Evolutionary conservation across 208 protist species (phyloP).

Genomic region (Leishmania tarentolae): DNA sequence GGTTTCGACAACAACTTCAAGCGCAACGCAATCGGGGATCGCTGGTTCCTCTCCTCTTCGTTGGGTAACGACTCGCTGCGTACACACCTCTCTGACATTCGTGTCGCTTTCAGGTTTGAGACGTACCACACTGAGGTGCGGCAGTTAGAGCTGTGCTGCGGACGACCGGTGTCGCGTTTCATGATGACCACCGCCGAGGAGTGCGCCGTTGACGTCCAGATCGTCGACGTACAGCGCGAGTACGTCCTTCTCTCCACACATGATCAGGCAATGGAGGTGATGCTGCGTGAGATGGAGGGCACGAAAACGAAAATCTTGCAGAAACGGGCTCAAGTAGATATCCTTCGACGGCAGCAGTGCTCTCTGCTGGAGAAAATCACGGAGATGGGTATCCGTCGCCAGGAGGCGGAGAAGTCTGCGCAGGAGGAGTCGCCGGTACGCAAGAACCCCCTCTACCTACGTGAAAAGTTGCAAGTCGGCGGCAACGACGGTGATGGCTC

Average conservation of each 20-base stretch:
- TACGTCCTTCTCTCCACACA: conserved; percentile 84
- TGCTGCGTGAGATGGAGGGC: conserved; percentile 80
- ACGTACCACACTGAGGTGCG: conserved; percentile 93
- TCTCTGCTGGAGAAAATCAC: conserved; percentile 87
- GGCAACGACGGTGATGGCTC: conserved; percentile 1
- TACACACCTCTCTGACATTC: conserved; percentile 92
- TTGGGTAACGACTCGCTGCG: conserved; percentile 87
- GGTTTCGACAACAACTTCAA: conserved; percentile 92
- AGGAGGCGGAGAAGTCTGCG: conserved; percentile 51
- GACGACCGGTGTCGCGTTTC: conserved; percentile 62
- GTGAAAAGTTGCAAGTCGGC: conserved; percentile 17
- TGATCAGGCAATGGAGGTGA: conserved; percentile 88
- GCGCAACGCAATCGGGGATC: conserved; percentile 84
- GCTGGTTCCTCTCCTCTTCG: conserved; percentile 89
- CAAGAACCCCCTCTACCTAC: conserved; percentile 55
- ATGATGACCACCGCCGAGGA: conserved; percentile 86
- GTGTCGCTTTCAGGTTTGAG: conserved; percentile 93
- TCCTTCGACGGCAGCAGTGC: conserved; percentile 72
- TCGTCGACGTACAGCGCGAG: conserved; percentile 52
- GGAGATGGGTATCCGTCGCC: conserved; percentile 66
- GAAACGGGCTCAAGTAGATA: conserved; percentile 53
- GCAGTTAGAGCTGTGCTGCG: conserved; percentile 75
- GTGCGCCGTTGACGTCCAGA: conserved; percentile 76
- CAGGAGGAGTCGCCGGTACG: conserved; percentile 22
- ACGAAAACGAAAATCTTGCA: conserved; percentile 65